A percentile compares a stretch with the other conserved stretches of the same genome.
Conservation (phyloP, 805 yeast genomes). For the Lachancea meyersii region DNA sequence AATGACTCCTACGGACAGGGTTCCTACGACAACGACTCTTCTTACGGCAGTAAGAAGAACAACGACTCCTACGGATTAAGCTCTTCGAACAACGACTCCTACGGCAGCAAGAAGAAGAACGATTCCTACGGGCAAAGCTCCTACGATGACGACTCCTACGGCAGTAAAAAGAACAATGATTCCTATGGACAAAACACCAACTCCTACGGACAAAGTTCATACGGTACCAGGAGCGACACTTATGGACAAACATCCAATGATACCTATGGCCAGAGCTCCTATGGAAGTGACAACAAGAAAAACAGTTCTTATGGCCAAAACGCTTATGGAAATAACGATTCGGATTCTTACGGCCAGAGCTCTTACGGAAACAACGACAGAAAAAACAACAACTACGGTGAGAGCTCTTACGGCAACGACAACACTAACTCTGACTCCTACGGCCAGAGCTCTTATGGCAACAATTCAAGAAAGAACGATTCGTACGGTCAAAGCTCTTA, state of each 20-base stretch:
- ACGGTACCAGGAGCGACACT: too few relatives aligned
- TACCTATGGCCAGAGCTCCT: too few relatives aligned
- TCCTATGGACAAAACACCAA: constrained; percentile 3
- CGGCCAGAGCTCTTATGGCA: not conserved
- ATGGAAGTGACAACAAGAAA: too few relatives aligned
- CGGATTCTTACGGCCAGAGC: too few relatives aligned
- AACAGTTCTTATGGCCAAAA: too few relatives aligned
- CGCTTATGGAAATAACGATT: too few relatives aligned
- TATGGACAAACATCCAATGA: too few relatives aligned
- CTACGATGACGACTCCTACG: constrained; percentile 16
- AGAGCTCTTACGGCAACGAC: not conserved
- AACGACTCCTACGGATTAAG: constrained; percentile 21
- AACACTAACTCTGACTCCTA: not conserved
- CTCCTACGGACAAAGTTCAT: constrained; percentile 20
- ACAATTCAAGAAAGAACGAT: not conserved
- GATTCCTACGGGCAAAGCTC: constrained; percentile 21
- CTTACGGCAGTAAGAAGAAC: constrained; percentile 22
- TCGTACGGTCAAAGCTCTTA: too few relatives aligned
- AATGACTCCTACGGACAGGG: constrained; percentile 12
- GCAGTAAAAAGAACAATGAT: constrained; percentile 2
- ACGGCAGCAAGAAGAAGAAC: constrained; percentile 13
- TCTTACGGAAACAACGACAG: too few relatives aligned
- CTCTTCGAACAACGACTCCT: constrained; percentile 18
- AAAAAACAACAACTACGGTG: too few relatives aligned
- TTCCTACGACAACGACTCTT: constrained; percentile 21